Conservation (phyloP, 208 protist species). For the Endotrypanum monterogeii region DNA sequence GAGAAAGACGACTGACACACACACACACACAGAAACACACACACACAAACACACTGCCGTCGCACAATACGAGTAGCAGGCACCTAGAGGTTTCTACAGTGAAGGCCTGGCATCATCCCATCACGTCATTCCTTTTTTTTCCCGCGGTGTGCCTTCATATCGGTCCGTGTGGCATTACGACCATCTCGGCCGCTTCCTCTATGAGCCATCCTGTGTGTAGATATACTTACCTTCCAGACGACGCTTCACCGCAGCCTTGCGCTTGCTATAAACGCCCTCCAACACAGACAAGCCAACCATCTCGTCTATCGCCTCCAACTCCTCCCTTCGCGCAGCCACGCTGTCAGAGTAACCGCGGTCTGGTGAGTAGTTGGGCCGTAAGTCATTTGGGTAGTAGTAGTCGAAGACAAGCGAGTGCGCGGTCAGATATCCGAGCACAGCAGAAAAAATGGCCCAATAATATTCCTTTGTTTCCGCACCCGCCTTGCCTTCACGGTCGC, state of each 20-base stretch:
- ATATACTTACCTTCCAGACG: constrained; percentile 20
- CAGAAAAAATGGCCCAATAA: constrained; percentile 77
- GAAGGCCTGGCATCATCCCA: neutral
- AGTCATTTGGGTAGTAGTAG: constrained; percentile 82
- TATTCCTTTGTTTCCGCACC: constrained; percentile 81
- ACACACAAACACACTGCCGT: neutral
- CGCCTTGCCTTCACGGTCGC: constrained; percentile 63
- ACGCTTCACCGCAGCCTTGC: constrained; percentile 57
- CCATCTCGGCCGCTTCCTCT: neutral
- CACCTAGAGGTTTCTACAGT: neutral
- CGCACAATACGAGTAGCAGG: neutral
- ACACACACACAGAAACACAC: neutral
- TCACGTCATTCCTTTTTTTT: neutral
- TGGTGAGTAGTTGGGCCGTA: constrained; percentile 74
- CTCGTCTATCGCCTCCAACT: constrained; percentile 76
- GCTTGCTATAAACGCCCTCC: constrained; percentile 82
- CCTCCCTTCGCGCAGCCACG: constrained; percentile 61
- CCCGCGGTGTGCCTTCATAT: neutral
- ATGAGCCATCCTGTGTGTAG: neutral
- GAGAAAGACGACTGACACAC: neutral
- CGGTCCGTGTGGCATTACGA: neutral
- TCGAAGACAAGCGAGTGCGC: constrained; percentile 82
- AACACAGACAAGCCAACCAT: constrained; percentile 78
- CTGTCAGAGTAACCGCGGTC: constrained; percentile 87
- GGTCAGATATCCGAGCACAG: constrained; percentile 74